These are phyloP conservation scores for Kwoniella heveanensis DNA, from an alignment of 768 basidiomycete genomes.

Conservation along the genomic window DNA sequence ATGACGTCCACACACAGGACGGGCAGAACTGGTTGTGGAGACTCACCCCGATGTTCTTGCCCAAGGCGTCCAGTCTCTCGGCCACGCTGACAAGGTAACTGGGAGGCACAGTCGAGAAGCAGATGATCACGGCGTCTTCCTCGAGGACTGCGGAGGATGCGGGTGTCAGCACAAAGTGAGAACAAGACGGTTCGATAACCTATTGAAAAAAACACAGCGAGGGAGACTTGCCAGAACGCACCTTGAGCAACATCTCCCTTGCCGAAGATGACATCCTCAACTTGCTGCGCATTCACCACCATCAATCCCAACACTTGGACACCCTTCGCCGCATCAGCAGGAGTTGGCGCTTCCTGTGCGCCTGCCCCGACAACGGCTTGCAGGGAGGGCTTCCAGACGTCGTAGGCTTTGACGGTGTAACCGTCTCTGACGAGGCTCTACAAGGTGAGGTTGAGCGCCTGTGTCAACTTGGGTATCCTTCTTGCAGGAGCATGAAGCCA, in stretches of 20 bases:
- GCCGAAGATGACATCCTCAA: constrained; percentile 45
- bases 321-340: constrained; percentile 35
- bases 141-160: constrained; percentile 29
- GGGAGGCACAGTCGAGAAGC: constrained; percentile 51
- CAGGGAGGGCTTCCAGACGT: constrained; percentile 50
- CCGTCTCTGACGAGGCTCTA: constrained; percentile 38
- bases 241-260: constrained; percentile 31
- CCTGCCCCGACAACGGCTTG: constrained; percentile 44
- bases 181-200: neutral
- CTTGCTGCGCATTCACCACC: constrained; percentile 48
- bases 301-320: constrained; percentile 49
- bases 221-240: constrained; percentile 9
- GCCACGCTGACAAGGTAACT: constrained; percentile 31
- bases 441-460: no score
- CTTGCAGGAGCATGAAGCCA: no score
- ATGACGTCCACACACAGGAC: no score
- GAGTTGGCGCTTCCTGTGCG: constrained; percentile 20
- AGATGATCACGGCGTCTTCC: constrained; percentile 40
- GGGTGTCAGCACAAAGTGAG: neutral
- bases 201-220: neutral
- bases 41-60: constrained; percentile 43
- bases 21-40: no score
- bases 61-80: constrained; percentile 41
- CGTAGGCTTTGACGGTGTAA: constrained; percentile 45
- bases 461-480: no score